Evolutionary conservation across 2,329 filamentous ascomycete species (phyloP).

Genomic region (Teratosphaeria nubilosa): DNA sequence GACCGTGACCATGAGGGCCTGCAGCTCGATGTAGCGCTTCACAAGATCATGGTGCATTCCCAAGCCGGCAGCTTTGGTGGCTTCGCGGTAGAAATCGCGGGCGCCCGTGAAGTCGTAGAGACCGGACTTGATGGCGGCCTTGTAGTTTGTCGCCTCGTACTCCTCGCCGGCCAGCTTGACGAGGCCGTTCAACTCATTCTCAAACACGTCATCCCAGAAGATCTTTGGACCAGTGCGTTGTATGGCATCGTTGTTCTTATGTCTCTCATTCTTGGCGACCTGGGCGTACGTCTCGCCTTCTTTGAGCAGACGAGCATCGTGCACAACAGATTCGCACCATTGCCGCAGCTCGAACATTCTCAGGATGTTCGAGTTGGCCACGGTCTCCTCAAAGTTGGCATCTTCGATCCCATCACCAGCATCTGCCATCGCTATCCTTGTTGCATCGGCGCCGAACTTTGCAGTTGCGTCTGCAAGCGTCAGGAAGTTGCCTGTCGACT

Average conservation of each 20-base stretch:
- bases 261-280: slow-evolving; percentile 31
- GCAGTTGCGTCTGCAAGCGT: slow-evolving; percentile 74
- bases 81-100: slow-evolving; percentile 83
- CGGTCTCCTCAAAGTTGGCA: slow-evolving; percentile 92
- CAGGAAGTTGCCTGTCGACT: slow-evolving; percentile 95
- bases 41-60: slow-evolving; percentile 80
- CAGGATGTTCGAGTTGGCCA: slow-evolving; percentile 84
- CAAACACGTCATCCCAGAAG: slow-evolving; percentile 81
- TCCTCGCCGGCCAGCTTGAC: slow-evolving; percentile 69
- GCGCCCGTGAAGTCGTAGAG: slow-evolving; percentile 87
- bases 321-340: slow-evolving; percentile 81
- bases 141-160: slow-evolving; percentile 72
- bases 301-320: slow-evolving; percentile 44
- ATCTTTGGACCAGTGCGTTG: slow-evolving; percentile 66
- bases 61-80: slow-evolving; percentile 62
- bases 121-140: slow-evolving; percentile 69
- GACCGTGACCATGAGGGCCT: slow-evolving; percentile 70
- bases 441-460: slow-evolving; percentile 92
- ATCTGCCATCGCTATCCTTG: slow-evolving; percentile 83
- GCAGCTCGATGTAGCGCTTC: slow-evolving; percentile 72
- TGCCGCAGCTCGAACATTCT: slow-evolving; percentile 74
- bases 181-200: slow-evolving; percentile 82
- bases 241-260: slow-evolving; percentile 44
- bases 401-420: slow-evolving; percentile 90
- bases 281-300: slow-evolving; percentile 33